Evolutionary conservation across 257 asterid species (phyloP), one percentile per base, ranked within the genome.

Genomic region (Solanum dulcamara): DNA sequence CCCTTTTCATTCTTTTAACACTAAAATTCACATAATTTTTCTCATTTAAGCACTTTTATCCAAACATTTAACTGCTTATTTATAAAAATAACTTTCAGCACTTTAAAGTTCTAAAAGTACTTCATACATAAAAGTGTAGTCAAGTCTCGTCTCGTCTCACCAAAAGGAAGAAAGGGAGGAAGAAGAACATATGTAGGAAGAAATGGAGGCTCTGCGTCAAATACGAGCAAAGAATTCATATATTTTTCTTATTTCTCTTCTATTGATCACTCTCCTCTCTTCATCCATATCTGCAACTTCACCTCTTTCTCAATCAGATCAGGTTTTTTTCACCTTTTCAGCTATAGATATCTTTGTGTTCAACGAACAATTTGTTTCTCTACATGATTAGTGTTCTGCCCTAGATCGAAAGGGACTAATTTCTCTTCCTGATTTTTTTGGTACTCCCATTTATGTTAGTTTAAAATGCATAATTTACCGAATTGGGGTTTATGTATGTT

Each of bases 211-310:
- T 46, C 81, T 75, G 30, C 59, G 38, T 14, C 81, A 42, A 42
- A 75, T 46, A 14, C 38, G 59, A 75, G 24, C 81, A 24, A 75
- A 75, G 28, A 79, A 79, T 48, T 50, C 64, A 5, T 30, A 10
- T 30, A 28, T 6, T 77, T 8, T 75, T 75, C 81, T 77, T 77
- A 64, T 46, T 46, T 77, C 60, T 26, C 28, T 77, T 26, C 40
- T 79, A 48, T 79, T 32, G 64, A 79, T 79, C 64, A 79, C 18
- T 48, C 24, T 30, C 13, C 26, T 75, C 40, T 75, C 82, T 44
- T 44, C 82, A 44, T 75, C 82, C 82, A 75, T 75, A 75, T 75
- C 82, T 40, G 82, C 82, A 75, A 44, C 82, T 75, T 46, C 82
- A 44, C 28, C 64, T 79, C 83, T 79, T 79, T 18, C 83, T 79